Evolutionary conservation across 371 early-diverging fungal species (phyloP).

Genomic region (Syncephalastrum monosporum): DNA sequence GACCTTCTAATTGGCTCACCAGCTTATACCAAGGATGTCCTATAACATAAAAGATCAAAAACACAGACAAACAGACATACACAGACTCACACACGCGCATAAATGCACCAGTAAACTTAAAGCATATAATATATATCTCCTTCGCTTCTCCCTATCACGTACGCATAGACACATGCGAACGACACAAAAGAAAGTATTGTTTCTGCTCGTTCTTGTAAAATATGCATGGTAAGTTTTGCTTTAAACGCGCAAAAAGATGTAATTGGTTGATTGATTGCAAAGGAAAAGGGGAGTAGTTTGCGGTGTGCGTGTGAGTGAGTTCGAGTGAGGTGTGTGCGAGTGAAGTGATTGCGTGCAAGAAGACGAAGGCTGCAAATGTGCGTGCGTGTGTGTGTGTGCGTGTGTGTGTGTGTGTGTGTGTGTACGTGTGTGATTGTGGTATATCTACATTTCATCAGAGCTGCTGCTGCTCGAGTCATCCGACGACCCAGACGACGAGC

Average conservation of each 20-base stretch:
- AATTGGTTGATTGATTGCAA: too few species aligned
- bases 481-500: slow-evolving; percentile 62
- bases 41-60: neutral
- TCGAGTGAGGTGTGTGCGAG: neutral
- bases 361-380: neutral
- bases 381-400: neutral
- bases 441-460: slow-evolving; percentile 58
- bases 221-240: too few species aligned
- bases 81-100: too few species aligned
- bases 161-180: too few species aligned
- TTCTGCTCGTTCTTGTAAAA: too few species aligned
- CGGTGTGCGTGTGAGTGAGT: slow-evolving; percentile 3
- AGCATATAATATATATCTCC: too few species aligned
- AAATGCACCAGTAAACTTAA: too few species aligned
- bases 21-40: too few species aligned
- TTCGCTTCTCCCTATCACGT: too few species aligned
- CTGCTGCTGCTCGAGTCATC: slow-evolving; percentile 75
- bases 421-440: slow-evolving; percentile 15
- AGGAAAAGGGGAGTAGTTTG: neutral
- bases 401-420: slow-evolving; percentile 2
- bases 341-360: neutral
- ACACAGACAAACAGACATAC: neutral
- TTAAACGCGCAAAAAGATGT: too few species aligned
- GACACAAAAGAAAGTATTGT: too few species aligned
- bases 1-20: slow-evolving; percentile 41